Evolutionary conservation across 495 filamentous ascomycete species (phyloP).

Genomic region (Elasticomyces elasticus): DNA sequence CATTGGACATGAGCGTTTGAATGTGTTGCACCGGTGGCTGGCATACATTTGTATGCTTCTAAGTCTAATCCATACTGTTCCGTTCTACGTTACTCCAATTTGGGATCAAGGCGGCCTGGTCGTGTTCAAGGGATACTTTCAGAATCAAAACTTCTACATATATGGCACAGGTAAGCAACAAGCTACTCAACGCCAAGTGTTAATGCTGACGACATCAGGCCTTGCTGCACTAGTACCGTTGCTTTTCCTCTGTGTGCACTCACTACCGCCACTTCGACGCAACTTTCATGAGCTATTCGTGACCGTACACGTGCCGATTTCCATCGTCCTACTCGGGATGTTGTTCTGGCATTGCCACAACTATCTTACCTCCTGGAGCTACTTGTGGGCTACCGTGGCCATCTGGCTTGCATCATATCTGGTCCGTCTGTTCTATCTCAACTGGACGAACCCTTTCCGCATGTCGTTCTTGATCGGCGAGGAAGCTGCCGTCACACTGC

Average conservation of each 20-base stretch:
- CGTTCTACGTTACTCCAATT: slow-evolving; percentile 81
- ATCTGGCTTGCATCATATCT: slow-evolving; percentile 59
- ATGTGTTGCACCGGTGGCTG: slow-evolving; percentile 87
- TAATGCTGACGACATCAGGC: slow-evolving; percentile 30
- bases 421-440: slow-evolving; percentile 51
- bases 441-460: slow-evolving; percentile 75
- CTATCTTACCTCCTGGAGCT: slow-evolving; percentile 83
- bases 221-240: slow-evolving; percentile 78
- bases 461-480: slow-evolving; percentile 76
- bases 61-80: slow-evolving; percentile 70
- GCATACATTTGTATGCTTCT: slow-evolving; percentile 82
- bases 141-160: slow-evolving; percentile 50
- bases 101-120: slow-evolving; percentile 64
- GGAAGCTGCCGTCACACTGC: slow-evolving; percentile 72
- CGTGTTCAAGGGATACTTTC: slow-evolving; percentile 57
- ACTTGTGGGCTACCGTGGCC: slow-evolving; percentile 70
- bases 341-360: slow-evolving; percentile 96
- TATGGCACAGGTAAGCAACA: slow-evolving; percentile 60
- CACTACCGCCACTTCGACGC: slow-evolving; percentile 56
- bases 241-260: slow-evolving; percentile 70
- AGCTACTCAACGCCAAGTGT: background rate
- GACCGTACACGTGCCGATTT: slow-evolving; percentile 67
- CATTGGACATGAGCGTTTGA: slow-evolving; percentile 83
- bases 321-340: slow-evolving; percentile 69
- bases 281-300: slow-evolving; percentile 78